Percentiles rank a stretch among this genome's conserved stretches.
These are phyloP conservation scores for Debaryomyces subglobosus DNA, from an alignment of 1,139 yeast species.

Conservation along the genomic window DNA sequence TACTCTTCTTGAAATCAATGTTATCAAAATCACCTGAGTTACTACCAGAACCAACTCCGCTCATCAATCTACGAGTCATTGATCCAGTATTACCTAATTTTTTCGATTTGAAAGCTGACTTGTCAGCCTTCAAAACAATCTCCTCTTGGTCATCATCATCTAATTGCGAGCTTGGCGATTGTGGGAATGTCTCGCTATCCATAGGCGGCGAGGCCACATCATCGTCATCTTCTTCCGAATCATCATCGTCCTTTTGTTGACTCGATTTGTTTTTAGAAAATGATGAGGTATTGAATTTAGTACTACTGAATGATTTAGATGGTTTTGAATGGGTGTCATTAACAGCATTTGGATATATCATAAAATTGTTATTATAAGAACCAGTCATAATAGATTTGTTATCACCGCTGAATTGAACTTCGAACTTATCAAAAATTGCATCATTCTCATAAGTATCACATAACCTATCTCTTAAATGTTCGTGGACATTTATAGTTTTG, in stretches of 20 bases:
- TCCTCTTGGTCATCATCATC: constrained; percentile 66
- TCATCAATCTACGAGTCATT: constrained; percentile 50
- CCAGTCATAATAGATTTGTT: constrained; percentile 95
- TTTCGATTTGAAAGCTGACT: constrained; percentile 89
- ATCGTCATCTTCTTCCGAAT: constrained; percentile 47
- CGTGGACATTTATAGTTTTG: constrained; percentile 93
- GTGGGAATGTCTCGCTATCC: constrained; percentile 29
- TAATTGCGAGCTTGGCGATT: constrained; percentile 40
- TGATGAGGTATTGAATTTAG: constrained; percentile 8
- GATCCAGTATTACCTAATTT: constrained; percentile 45
- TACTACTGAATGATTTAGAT: constrained; percentile 4
- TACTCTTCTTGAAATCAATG: constrained; percentile 92
- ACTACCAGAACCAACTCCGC: constrained; percentile 41
- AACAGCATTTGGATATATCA: constrained; percentile 89
- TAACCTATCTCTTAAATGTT: constrained; percentile 86
- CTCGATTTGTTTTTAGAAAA: constrained; percentile 6
- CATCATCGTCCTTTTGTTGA: constrained; percentile 42
- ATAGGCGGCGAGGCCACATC: constrained; percentile 32
- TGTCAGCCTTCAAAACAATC: constrained; percentile 93
- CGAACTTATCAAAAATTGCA: constrained; percentile 97
- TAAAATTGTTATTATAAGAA: constrained; percentile 93
- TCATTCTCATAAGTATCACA: constrained; percentile 98
- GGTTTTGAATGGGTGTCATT: constrained; percentile 22
- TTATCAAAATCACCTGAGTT: constrained; percentile 67
- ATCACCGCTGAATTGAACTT: constrained; percentile 94